Evolutionary conservation across 495 filamentous ascomycete species (phyloP), one percentile per base, ranked within the genome.

Genomic region (Astrothelium subdiscretum): DNA sequence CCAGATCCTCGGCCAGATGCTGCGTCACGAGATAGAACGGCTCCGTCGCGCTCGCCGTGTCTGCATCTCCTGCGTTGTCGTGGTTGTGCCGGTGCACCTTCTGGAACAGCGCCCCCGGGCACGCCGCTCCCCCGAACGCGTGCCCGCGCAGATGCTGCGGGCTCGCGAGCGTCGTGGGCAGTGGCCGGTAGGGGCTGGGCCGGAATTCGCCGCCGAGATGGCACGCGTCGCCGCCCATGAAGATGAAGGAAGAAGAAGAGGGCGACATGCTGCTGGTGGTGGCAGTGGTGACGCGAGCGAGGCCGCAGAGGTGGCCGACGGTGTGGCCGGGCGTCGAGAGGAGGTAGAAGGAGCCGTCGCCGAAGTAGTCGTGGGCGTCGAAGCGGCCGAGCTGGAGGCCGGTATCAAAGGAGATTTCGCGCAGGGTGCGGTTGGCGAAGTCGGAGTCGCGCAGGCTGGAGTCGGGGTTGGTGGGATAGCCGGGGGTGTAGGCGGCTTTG

Each of bases 301-400:
- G 72, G 0, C 68, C 83, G 65, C 78, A 79, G 1, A 85, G 74
- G 66, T 87, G 83, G 0, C 83, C 83, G 38, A 79, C 69, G 22
- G 76, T 74, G 62, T 86, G 84, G 13, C 83, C 83, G 2, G 83
- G 81, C 0, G 77, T 64, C 65, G 83, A 74, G 52, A 86, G 73
- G 40, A 86, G 73, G 69, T 83, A 84, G 62, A 85, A 79, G 26
- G 76, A 78, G 10, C 83, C 83, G 65, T 86, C 84, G 10, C 74
- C 75, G 65, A 84, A 86, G 63, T 69, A 73, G 67, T 77, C 74
- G 60, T 64, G 40, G 2, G 75, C 74, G 1, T 60, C 13, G 63
- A 70, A 76, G 24, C 63, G 57, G 38, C 72, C 75, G 24, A 77
- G 65, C 32, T 64, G 67, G 13, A 69, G 58, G 13, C 42, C 57